Conservation (phyloP, 2,329 filamentous ascomycete genomes). For the Cyanodermella asteris region DNA sequence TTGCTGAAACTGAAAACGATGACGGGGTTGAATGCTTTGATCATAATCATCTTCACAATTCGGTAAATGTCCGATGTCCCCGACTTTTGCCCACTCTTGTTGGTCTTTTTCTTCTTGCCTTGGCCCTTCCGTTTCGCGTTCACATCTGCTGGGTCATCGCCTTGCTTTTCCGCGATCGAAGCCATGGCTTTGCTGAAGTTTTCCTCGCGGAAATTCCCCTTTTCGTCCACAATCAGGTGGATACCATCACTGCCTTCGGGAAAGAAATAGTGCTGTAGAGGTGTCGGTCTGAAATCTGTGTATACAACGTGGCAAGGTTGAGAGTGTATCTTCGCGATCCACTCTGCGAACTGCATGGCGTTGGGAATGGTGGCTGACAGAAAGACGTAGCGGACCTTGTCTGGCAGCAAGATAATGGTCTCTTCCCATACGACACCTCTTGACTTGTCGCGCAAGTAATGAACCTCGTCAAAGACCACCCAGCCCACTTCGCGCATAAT, state of each 20-base stretch:
- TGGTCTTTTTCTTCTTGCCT: constrained; percentile 77
- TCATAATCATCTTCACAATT: constrained; percentile 97
- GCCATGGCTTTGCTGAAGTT: constrained; percentile 96
- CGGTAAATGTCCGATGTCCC: constrained; percentile 74
- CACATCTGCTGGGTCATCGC: constrained; percentile 58
- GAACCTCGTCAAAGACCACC: constrained; percentile 97
- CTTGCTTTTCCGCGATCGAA: constrained; percentile 68
- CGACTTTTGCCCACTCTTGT: constrained; percentile 65
- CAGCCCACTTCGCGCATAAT: constrained; percentile 98
- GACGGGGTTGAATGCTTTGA: constrained; percentile 90
- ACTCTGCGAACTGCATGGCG: constrained; percentile 96
- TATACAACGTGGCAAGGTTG: constrained; percentile 98
- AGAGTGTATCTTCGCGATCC: constrained; percentile 94
- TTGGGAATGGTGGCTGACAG: constrained; percentile 96
- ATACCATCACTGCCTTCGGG: constrained; percentile 83
- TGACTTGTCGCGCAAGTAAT: constrained; percentile 88
- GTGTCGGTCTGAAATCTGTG: constrained; percentile 92
- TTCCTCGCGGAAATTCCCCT: constrained; percentile 83
- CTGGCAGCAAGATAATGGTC: constrained; percentile 89
- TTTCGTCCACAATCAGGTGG: constrained; percentile 86
- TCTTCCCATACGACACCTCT: constrained; percentile 98
- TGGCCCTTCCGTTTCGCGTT: constrained; percentile 64
- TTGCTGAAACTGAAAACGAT: constrained; percentile 99
- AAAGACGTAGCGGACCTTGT: constrained; percentile 98
- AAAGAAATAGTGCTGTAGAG: constrained; percentile 94